Base-by-base conservation (phyloP, 768 basidiomycete genomes). In the button mushroom (Agaricus bisporus) region DNA sequence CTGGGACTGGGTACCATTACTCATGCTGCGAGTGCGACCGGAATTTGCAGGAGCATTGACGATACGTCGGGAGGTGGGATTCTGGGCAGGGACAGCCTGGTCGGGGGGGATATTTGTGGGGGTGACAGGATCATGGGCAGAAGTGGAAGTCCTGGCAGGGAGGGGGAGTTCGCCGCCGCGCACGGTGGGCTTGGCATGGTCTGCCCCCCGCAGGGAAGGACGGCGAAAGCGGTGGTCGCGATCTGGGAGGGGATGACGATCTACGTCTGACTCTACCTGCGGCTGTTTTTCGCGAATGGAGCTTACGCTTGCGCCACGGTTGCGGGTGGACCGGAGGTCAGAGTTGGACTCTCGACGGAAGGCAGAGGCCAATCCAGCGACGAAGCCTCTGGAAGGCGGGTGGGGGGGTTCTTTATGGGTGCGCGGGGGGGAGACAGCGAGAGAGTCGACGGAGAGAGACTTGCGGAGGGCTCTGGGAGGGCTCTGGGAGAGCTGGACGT, bases 361-460 rank as follows among this genome's bases (percentile, higher is more conserved):
- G 10, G 52, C 37, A 8, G 52, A 54, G 15, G 52, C 22, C 25
- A 54, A 20, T 9, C 52, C 52, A 1, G 52, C 52, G n/a, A 54
- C 52, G 20, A 54, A 54, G 1, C 52, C 52, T 6, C 52, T 44
- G n/a, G 52, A 18, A 6, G 44, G 17, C 5, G 52, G 45, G 1
- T 44, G 45, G 3, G 41, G 52, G 7, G 39, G 8, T 18, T 54
- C 52, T 41, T 38, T 38, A 5, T 39, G 52, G 37, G 7, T 36
- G 18, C 11, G 45, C 6, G 17, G 52, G 38, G 52, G 44, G 4
- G 52, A 72, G 35, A 70, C 71, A 46, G 79, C 76, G 65, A 90
- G 85, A 9, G 88, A 90, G 66, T 90, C 88, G 56, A 83, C 86
- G 18, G 88, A 90, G 56, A 86, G 68, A 26, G 87, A 85, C 70